Conservation (phyloP, 345 rosid species). For the Salix udensis region DNA sequence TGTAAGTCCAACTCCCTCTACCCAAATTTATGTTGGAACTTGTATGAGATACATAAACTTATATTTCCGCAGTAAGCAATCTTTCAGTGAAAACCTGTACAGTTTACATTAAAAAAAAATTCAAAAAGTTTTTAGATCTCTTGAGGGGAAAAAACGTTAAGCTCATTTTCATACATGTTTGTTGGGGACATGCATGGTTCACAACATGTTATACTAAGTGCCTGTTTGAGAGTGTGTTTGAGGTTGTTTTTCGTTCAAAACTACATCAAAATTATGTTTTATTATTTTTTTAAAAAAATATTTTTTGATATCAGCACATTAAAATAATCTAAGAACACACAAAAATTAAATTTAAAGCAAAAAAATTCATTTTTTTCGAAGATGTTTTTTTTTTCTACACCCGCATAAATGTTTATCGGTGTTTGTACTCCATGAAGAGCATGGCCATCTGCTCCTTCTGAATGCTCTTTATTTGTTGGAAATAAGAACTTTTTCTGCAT, state of each 20-base stretch:
- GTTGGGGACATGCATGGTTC: not conserved
- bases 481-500: not conserved
- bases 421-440: not conserved
- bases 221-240: no score
- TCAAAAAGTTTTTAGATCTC: no score
- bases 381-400: no score
- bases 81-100: not conserved
- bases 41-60: not conserved
- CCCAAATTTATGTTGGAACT: not conserved
- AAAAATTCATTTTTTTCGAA: no score
- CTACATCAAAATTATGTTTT: no score
- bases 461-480: not conserved
- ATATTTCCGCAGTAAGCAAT: not conserved
- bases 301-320: no score
- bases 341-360: no score
- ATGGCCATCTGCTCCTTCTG: not conserved
- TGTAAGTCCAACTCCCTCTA: slow-evolving; percentile 45
- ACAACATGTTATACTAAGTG: not conserved
- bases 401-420: not conserved
- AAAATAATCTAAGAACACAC: no score
- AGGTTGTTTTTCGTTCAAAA: no score
- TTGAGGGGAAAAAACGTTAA: not conserved
- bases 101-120: not conserved
- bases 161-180: not conserved
- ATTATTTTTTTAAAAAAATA: no score